Conservation (phyloP, 768 basidiomycete species). For the Lactarius trivialis region DNA sequence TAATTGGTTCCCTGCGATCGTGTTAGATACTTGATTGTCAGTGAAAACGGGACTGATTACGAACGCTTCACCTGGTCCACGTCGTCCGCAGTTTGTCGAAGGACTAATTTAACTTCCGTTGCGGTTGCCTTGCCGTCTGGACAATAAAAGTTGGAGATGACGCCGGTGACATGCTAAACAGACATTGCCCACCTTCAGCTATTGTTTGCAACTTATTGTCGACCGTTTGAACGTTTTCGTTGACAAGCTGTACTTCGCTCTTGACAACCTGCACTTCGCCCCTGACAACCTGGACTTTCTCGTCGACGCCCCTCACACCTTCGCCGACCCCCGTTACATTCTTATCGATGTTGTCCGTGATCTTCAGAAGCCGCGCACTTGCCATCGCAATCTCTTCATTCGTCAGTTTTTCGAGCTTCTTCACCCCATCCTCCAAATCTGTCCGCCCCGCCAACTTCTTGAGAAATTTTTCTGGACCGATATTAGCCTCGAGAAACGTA, state of each 20-base stretch:
- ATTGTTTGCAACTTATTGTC: neutral
- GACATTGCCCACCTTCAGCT: neutral
- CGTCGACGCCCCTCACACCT: too few relatives aligned
- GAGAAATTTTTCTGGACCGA: neutral
- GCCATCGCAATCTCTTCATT: neutral
- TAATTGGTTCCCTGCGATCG: neutral
- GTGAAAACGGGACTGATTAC: neutral
- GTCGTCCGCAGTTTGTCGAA: neutral
- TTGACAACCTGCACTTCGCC: neutral
- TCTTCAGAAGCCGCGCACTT: neutral
- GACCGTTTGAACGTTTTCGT: neutral
- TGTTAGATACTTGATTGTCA: neutral
- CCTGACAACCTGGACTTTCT: too few relatives aligned
- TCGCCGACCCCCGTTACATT: too few relatives aligned
- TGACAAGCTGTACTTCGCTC: neutral
- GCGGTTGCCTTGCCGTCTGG: neutral
- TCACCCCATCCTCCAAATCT: neutral
- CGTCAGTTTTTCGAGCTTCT: neutral
- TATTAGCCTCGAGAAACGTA: neutral
- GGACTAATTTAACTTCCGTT: too few relatives aligned
- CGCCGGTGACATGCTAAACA: neutral
- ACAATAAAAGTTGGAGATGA: neutral
- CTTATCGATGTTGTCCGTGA: neutral
- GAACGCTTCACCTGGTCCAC: neutral
- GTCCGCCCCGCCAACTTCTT: neutral